phyloP scores from a whole-genome alignment of 1,284 basidiomycete genomes.

The Calocybe gambosa region DNA sequence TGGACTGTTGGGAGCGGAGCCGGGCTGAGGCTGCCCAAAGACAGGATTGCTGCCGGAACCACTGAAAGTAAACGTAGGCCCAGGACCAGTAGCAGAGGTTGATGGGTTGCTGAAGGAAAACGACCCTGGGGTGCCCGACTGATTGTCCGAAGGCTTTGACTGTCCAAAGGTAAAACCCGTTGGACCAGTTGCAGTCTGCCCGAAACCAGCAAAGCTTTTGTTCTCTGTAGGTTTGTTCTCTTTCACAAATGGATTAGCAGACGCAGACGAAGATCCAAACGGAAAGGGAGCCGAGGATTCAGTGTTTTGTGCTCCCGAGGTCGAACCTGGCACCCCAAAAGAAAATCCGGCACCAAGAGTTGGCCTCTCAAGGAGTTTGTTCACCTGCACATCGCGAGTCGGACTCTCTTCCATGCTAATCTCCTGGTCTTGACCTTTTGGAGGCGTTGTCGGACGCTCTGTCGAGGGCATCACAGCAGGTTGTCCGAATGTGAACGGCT shows the following conservation, averaged over 20 bases:
- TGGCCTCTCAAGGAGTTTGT: constrained; percentile 30
- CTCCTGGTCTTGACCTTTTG: constrained; percentile 47
- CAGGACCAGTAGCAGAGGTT: constrained; percentile 29
- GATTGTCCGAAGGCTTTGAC: constrained; percentile 25
- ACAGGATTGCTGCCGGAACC: constrained; percentile 25
- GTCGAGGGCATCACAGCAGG: constrained; percentile 18
- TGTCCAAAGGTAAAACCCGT: constrained; percentile 26
- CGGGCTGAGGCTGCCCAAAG: constrained; percentile 37
- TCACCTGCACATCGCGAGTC: constrained; percentile 41
- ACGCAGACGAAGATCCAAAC: constrained; percentile 27
- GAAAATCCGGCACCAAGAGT: constrained; percentile 38
- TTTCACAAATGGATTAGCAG: constrained; percentile 27
- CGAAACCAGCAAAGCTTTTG: constrained; percentile 27
- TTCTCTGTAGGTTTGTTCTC: constrained; percentile 25
- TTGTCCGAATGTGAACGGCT: constrained; percentile 34
- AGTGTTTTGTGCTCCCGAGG: constrained; percentile 18
- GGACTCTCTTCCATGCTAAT: constrained; percentile 70
- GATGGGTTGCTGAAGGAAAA: constrained; percentile 39
- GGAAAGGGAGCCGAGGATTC: constrained; percentile 29
- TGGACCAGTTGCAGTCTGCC: constrained; percentile 22
- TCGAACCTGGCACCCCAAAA: constrained; percentile 26
- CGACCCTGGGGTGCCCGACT: constrained; percentile 30
- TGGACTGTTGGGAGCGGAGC: constrained; percentile 51
- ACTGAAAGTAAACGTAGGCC: constrained; percentile 43
- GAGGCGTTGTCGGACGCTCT: constrained; percentile 46